These are phyloP conservation scores for Passiflora organensis DNA, from an alignment of 345 rosid species.

Conservation along the genomic window DNA sequence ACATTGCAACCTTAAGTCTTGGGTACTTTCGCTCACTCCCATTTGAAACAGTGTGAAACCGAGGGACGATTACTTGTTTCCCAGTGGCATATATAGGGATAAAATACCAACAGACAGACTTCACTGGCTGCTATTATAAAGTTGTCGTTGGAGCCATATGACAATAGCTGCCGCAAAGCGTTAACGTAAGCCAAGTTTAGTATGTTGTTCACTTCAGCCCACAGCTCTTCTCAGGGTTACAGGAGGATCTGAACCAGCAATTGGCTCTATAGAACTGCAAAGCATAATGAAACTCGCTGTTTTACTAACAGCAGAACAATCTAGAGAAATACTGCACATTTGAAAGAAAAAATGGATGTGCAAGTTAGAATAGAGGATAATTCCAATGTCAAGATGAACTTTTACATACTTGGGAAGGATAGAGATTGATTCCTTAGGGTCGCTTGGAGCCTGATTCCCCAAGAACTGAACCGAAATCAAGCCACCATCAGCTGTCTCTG, in stretches of 20 bases:
- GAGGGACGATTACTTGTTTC: too few species aligned
- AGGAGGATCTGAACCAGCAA: slow-evolving; percentile 40
- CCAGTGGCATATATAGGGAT: slow-evolving; percentile 9
- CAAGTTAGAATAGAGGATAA: not conserved
- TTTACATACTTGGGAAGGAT: slow-evolving; percentile 42
- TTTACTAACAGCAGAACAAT: too few species aligned
- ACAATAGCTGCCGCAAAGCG: slow-evolving; percentile 3
- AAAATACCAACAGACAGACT: slow-evolving; percentile 22
- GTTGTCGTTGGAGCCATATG: slow-evolving; percentile 6
- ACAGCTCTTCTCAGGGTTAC: slow-evolving; percentile 24
- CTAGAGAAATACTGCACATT: not conserved
- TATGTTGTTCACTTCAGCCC: slow-evolving; percentile 21
- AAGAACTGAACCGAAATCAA: slow-evolving; percentile 52
- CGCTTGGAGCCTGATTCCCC: slow-evolving; percentile 41
- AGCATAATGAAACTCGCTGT: not conserved
- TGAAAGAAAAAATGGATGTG: too few species aligned
- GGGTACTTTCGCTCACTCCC: slow-evolving; percentile 24
- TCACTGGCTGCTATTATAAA: slow-evolving; percentile 10
- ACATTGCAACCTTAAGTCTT: slow-evolving; percentile 5
- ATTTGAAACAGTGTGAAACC: slow-evolving; percentile 5
- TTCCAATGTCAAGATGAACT: not conserved
- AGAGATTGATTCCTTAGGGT: slow-evolving; percentile 27
- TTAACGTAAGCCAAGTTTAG: not conserved
- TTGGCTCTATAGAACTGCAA: slow-evolving; percentile 47
- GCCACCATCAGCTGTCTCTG: slow-evolving; percentile 33